Evolutionary conservation across 306 rosid genomes (phyloP).

Genomic region (Corylus heterophylla): DNA sequence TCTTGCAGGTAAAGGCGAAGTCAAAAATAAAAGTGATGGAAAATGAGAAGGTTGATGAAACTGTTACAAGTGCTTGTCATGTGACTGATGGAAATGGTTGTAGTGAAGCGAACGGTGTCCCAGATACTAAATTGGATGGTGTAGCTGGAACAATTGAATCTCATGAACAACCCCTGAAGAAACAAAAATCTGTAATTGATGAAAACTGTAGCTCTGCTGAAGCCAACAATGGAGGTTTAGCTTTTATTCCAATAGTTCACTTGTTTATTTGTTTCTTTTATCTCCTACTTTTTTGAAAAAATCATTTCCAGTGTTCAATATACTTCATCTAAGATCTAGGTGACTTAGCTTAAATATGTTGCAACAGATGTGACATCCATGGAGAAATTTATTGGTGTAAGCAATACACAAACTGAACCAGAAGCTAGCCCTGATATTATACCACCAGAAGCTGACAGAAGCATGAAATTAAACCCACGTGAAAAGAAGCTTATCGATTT

Average conservation of each 20-base stretch:
- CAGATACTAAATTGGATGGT: slow-evolving; percentile 43
- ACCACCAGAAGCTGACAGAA: slow-evolving; percentile 53
- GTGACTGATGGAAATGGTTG: slow-evolving; percentile 51
- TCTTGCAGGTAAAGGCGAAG: slow-evolving; percentile 35
- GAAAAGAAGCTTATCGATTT: slow-evolving; percentile 91
- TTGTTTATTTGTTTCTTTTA: not conserved
- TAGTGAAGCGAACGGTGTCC: slow-evolving; percentile 32
- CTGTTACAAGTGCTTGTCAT: slow-evolving; percentile 34
- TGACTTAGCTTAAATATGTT: slow-evolving; percentile 23
- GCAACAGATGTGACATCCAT: slow-evolving; percentile 40
- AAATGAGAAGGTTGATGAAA: slow-evolving; percentile 37
- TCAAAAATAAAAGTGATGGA: slow-evolving; percentile 43
- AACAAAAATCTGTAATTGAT: slow-evolving; percentile 47
- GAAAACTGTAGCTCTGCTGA: slow-evolving; percentile 33
- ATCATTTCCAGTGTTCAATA: not conserved
- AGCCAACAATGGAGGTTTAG: slow-evolving; percentile 58
- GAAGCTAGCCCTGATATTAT: slow-evolving; percentile 35
- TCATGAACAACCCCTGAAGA: slow-evolving; percentile 60
- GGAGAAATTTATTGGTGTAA: slow-evolving; percentile 36
- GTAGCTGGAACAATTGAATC: slow-evolving; percentile 36
- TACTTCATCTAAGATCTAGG: slow-evolving; percentile 15
- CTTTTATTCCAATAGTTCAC: slow-evolving; percentile 5
- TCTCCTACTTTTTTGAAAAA: not conserved
- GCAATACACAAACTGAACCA: slow-evolving; percentile 43
- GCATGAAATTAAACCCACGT: slow-evolving; percentile 65